These are phyloP conservation scores for Botrytis hyacinthi DNA, from an alignment of 2,329 filamentous ascomycete species.

Conservation along the genomic window DNA sequence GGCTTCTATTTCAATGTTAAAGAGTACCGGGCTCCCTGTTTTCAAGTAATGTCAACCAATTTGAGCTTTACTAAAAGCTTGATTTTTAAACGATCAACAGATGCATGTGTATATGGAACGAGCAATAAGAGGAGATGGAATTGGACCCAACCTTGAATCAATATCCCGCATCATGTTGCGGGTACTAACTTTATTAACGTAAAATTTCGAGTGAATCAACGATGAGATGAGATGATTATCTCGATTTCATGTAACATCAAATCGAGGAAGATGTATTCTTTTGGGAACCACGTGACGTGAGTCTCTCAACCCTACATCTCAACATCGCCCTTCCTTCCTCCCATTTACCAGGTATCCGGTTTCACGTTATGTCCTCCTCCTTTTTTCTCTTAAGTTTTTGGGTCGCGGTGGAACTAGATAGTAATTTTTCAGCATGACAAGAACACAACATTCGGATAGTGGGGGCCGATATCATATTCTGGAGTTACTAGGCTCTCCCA, in stretches of 20 bases:
- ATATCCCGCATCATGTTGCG: not conserved
- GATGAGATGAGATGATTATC: not conserved
- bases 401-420: not conserved
- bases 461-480: slow-evolving; percentile 11
- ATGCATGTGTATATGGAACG: not conserved
- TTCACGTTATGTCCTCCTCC: not conserved
- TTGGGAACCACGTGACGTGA: not conserved
- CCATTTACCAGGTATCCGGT: slow-evolving; percentile 1
- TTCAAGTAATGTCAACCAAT: not conserved
- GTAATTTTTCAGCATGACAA: not conserved
- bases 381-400: not conserved
- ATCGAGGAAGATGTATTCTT: not conserved
- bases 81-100: not conserved
- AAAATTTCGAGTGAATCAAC: not conserved
- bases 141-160: not conserved
- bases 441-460: slow-evolving; percentile 9
- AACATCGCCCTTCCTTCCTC: not conserved
- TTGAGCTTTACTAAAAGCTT: not conserved
- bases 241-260: not conserved
- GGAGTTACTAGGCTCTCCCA: slow-evolving; percentile 8
- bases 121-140: not conserved
- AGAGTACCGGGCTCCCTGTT: not conserved
- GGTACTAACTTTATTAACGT: not conserved
- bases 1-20: not conserved
- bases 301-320: not conserved